phyloP scores from a whole-genome alignment of 169 alveolate genomes.

The Plasmodium cynomolgi region DNA sequence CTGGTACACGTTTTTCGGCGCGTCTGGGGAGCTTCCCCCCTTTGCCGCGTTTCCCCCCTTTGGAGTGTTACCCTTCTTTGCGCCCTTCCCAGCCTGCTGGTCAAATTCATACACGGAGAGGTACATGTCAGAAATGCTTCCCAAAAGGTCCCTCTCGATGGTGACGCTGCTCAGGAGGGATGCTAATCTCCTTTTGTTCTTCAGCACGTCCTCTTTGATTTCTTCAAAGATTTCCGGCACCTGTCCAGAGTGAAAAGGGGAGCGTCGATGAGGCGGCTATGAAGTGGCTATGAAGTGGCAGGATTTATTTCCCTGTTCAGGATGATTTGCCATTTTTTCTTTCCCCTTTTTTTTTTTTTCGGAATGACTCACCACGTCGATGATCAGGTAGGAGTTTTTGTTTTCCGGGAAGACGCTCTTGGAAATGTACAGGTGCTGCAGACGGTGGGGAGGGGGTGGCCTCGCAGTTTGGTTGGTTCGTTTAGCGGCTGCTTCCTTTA shows the following conservation, averaged over 20 bases:
- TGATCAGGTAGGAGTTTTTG: constrained; percentile 53
- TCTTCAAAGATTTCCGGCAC: constrained; percentile 73
- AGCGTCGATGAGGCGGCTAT: not conserved
- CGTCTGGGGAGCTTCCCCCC: not conserved
- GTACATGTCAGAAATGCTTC: constrained; percentile 42
- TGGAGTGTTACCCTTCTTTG: not conserved
- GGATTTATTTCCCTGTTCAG: not conserved
- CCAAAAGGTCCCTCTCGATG: constrained; percentile 33
- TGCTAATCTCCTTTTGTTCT: constrained; percentile 15
- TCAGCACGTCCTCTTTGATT: constrained; percentile 36
- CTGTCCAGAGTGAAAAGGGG: not conserved
- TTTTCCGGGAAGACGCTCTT: constrained; percentile 62
- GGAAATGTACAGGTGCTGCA: constrained; percentile 66
- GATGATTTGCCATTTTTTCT: not conserved
- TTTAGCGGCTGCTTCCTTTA: not conserved
- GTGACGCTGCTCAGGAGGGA: constrained; percentile 21
- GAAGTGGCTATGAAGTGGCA: not conserved
- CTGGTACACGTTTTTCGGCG: not conserved
- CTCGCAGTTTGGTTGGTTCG: not conserved
- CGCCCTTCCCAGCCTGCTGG: constrained; percentile 14
- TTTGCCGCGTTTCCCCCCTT: not conserved
- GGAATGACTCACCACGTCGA: constrained; percentile 37
- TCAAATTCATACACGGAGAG: constrained; percentile 45
- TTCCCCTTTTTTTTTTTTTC: not conserved
- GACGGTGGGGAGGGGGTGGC: not conserved